Conservation (phyloP, 148 eudicot genomes). For the Persicaria maculosa region DNA sequence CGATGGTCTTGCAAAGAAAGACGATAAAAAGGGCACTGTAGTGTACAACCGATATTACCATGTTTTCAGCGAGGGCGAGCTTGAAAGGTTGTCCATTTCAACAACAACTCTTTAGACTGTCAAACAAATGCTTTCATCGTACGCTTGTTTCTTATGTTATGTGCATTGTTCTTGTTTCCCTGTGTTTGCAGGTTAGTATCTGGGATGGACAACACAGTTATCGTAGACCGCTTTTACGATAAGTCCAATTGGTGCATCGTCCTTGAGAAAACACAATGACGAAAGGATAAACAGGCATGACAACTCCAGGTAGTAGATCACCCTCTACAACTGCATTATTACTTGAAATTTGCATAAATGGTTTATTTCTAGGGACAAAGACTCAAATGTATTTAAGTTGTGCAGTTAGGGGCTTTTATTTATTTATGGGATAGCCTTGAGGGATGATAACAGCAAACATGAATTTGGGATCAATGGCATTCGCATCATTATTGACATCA, state of each 20-base stretch:
- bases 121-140: not conserved
- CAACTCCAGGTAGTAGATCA: too few species aligned
- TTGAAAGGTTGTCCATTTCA: constrained; percentile 57
- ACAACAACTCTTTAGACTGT: not conserved
- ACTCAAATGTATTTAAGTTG: too few species aligned
- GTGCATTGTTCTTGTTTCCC: not conserved
- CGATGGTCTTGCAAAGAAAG: constrained; percentile 81
- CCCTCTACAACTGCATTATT: too few species aligned
- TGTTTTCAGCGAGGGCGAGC: constrained; percentile 95
- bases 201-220: constrained; percentile 48
- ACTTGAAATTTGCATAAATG: too few species aligned
- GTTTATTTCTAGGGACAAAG: too few species aligned
- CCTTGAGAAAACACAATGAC: constrained; percentile 57
- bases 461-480: too few species aligned
- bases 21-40: constrained; percentile 91
- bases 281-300: not conserved
- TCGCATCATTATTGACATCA: too few species aligned
- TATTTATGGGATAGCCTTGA: too few species aligned
- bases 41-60: constrained; percentile 95
- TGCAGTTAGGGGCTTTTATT: too few species aligned
- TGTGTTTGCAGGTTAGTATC: constrained; percentile 59
- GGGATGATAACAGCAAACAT: too few species aligned
- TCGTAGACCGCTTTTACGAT: constrained; percentile 79
- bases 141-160: not conserved
- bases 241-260: constrained; percentile 96